Base-by-base conservation (phyloP, 73 alveolate genomes). In the Stentor roeselii region DNA sequence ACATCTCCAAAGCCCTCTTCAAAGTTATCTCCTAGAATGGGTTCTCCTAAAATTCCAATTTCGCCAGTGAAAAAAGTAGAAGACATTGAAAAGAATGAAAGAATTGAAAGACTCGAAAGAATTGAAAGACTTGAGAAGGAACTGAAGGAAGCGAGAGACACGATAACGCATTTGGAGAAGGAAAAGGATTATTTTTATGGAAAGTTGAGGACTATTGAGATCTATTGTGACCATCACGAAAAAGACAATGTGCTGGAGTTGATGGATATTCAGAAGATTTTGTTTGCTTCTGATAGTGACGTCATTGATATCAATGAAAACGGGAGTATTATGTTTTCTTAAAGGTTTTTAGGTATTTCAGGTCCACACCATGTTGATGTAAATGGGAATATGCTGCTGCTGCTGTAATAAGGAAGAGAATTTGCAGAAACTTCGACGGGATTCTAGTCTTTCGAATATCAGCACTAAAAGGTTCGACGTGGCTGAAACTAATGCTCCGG, bases 101-200 rank as follows among this genome's bases (percentile, higher is more conserved):
- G 30, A 11, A 50, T 11, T 11, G 30, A 50, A 50, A 11, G 30
- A 92, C 94, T 36, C 90, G 90, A 82, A 38, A 59, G 76, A 50
- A 86, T 78, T 40, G 88, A 82, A 59, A 78, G 67, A n/a, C 86
- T 78, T 41, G 78, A 84, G 35, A 78, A 75, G 76, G 85, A 95
- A 61, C 78, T 90, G 14, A 67, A 78, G 2, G 95, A 92, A 59
- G 78, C 92, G 78, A 89, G 88, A 78, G 35, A 84, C 59, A 92
- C 89, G 58, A 86, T 87, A 82, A 95, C 90, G 40, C 86, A 93
- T 41, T 90, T 93, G n/a, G 97, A 93, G 78, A 95, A 92, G 85
- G 99, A 95, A 82, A 92, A 97, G 87, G 98, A 93, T 83, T 95
- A 93, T 91, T 95, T 90, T 84, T 93, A 91, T 59, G 93, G 93